phyloP scores from a whole-genome alignment of 208 protist species.

The Trypanosoma lewisi region DNA sequence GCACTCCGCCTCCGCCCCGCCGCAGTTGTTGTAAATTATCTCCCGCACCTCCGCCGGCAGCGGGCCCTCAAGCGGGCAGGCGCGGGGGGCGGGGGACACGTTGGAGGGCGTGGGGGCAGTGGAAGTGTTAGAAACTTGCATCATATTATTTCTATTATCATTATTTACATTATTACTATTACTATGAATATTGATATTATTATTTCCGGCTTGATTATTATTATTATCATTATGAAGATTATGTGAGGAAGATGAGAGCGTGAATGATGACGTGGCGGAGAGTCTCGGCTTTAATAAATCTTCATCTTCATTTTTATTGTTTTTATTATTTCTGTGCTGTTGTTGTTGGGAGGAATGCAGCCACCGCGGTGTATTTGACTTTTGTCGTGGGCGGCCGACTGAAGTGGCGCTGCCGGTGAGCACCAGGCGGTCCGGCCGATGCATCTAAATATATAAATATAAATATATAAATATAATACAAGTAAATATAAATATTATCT shows the following conservation, averaged over 20 bases:
- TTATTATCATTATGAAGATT: no score
- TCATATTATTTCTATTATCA: no score
- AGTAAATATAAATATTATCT: not conserved
- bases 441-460: not conserved
- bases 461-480: not conserved
- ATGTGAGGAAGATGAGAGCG: no score
- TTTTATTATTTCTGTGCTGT: not conserved
- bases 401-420: not conserved
- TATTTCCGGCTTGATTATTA: no score
- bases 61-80: slow-evolving; percentile 48
- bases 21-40: slow-evolving; percentile 55
- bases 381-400: not conserved
- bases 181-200: no score
- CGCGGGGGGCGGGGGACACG: no score
- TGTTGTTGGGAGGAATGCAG: not conserved
- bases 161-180: no score
- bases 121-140: no score
- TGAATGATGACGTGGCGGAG: no score
- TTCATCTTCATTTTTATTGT: no score
- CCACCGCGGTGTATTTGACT: not conserved
- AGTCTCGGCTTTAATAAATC: no score
- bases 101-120: no score
- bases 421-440: slow-evolving; percentile 1
- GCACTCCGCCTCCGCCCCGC: slow-evolving; percentile 32
- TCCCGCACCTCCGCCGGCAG: slow-evolving; percentile 70